Evolutionary conservation across 2,329 filamentous ascomycete species (phyloP).

Genomic region (Chalaropsis thielavioides): DNA sequence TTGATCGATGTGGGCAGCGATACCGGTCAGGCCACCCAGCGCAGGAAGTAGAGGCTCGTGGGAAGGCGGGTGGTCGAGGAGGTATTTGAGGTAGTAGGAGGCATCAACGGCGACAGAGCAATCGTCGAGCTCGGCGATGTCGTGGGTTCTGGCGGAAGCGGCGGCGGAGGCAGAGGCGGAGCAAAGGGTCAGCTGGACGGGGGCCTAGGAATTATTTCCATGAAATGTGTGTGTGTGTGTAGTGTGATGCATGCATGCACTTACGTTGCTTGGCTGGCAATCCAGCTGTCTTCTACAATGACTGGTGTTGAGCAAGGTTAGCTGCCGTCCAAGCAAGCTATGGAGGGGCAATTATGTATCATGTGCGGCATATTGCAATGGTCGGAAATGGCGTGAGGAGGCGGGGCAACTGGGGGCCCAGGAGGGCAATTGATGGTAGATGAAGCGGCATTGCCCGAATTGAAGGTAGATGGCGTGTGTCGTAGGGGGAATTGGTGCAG

Average conservation of each 20-base stretch:
- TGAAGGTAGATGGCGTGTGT: neutral
- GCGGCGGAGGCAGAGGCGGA: neutral
- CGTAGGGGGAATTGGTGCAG: neutral
- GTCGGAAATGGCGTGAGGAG: neutral
- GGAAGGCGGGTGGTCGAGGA: conserved; percentile 54
- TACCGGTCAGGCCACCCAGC: conserved; percentile 72
- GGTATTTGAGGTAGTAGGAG: conserved; percentile 68
- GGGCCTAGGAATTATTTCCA: too few relatives aligned
- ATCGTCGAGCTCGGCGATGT: conserved; percentile 57
- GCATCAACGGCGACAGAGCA: conserved; percentile 75
- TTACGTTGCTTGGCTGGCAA: conserved; percentile 28
- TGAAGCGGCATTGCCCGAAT: neutral
- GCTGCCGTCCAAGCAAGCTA: conserved; percentile 1
- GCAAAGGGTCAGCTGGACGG: neutral
- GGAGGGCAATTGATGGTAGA: neutral
- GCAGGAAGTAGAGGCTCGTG: conserved; percentile 83
- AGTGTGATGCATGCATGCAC: too few relatives aligned
- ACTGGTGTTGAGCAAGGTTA: conserved; percentile 21
- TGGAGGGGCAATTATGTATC: neutral
- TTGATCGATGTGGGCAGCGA: conserved; percentile 59
- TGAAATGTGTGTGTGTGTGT: too few relatives aligned
- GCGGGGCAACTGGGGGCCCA: neutral
- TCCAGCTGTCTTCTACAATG: conserved; percentile 29
- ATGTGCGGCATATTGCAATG: neutral
- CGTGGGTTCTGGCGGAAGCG: conserved; percentile 34